phyloP scores from a whole-genome alignment of 345 rosid species.

The Streptanthus diversifolius region DNA sequence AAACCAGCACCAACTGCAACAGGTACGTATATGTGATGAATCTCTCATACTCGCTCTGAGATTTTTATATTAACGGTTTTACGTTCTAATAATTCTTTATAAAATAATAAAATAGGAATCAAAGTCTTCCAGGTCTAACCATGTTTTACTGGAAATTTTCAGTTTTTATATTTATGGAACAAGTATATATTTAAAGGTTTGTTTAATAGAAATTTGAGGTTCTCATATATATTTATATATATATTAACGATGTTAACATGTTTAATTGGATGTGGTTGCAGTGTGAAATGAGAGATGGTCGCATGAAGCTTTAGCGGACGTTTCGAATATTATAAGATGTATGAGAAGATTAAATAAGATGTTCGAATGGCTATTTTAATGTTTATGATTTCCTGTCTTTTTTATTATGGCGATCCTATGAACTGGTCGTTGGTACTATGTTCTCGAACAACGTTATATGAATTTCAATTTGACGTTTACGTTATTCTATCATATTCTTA shows the following conservation, averaged over 20 bases:
- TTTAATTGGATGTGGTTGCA: conserved; percentile 10
- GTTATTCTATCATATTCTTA: background rate
- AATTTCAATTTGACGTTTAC: background rate
- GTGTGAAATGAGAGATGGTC: conserved; percentile 19
- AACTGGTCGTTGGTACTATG: background rate
- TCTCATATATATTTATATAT: background rate
- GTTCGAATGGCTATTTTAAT: background rate
- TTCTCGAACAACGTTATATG: background rate
- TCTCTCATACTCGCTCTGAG: background rate
- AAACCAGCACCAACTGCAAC: conserved; percentile 33
- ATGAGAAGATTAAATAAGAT: conserved; percentile 22
- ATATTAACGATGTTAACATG: conserved; percentile 10
- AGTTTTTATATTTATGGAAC: too few species aligned
- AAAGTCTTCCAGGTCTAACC: background rate
- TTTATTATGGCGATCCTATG: background rate
- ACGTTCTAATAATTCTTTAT: background rate
- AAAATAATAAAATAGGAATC: background rate
- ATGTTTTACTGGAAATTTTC: background rate
- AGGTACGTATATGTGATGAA: conserved; percentile 19
- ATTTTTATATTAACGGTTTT: background rate
- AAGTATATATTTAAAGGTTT: too few species aligned
- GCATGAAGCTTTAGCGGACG: conserved; percentile 18
- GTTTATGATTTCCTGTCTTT: background rate
- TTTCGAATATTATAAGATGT: conserved; percentile 3
- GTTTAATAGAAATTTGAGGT: too few species aligned